Evolutionary conservation across 805 yeast species (phyloP), one percentile per base, ranked within the genome.

Genomic region (Ogataea glucozyma): DNA sequence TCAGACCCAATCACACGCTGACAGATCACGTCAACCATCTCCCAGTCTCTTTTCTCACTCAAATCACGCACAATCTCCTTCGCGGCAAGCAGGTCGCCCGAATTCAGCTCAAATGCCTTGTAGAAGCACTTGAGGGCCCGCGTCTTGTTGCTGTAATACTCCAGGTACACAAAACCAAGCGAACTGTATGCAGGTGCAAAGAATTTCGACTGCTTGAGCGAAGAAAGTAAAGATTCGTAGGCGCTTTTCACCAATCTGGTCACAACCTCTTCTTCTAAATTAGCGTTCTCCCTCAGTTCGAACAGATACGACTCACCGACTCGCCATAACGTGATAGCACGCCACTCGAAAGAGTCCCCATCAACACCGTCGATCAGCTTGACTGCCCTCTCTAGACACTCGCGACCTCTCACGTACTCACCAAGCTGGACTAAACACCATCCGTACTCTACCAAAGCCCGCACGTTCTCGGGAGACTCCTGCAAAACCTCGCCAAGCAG

Each of bases 51-150:
- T 12, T 71, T 67, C 3, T 68, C 66, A 2, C 96, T 73, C 53
- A 88, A 82, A n/a, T 79, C 81, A 19, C 75, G 73, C 4, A 88
- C 87, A 43, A 93, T 71, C 46, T 78, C 76, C 52, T 75, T 73
- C 0, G 96, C 95, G 1, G 99, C 87, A 1, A 64, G 66, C 7
- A 85, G 65, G 57, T 93, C 95, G 11, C 83, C 77, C 0, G 83
- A 75, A 61, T 89, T 93, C 22, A 91, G 65, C 56, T 91, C 97
- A 59, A 91, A 86, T 0, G 98, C 97, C 56, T 83, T 87, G 60
- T 83, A 80, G 60, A 83, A 91, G 61, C 97, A 89, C 58, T 88
- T 88, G 41, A 81, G 81, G 0, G 97, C 95, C 36, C 93, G 75
- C 0, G 67, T 66, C 20, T 64, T 58, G 56, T 89, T 96, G 8